A percentile compares a stretch with the other conserved stretches of the same genome.
Conservation (phyloP, 139 green algal genomes). For the Picochlorum sp. region DNA sequence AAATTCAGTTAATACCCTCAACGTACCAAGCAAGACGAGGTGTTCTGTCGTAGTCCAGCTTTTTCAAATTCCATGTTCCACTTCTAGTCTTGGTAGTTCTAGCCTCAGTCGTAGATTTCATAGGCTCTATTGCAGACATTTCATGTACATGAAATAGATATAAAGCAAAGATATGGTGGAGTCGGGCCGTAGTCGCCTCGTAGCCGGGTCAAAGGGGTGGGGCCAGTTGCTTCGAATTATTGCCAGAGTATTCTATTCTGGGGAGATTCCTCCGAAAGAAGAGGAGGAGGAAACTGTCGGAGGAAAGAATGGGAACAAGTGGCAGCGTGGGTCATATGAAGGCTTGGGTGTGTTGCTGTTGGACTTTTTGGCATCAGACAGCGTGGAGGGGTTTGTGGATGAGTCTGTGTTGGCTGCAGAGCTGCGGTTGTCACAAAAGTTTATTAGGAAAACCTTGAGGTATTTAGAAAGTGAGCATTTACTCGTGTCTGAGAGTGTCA, state of each 20-base stretch:
- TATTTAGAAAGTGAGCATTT: slow-evolving; percentile 29
- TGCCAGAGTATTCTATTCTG: slow-evolving; percentile 21
- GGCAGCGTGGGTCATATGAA: slow-evolving; percentile 14
- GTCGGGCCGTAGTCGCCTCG: not conserved
- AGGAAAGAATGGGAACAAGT: not conserved
- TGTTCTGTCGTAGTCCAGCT: too few species aligned
- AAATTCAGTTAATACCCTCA: too few species aligned
- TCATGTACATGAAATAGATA: too few species aligned
- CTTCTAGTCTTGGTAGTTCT: too few species aligned
- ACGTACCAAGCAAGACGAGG: too few species aligned
- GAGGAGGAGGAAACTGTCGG: not conserved
- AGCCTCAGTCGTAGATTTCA: too few species aligned
- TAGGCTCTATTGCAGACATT: too few species aligned
- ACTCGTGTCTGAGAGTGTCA: slow-evolving; percentile 14
- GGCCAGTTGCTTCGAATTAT: slow-evolving; percentile 18
- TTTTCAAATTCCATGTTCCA: too few species aligned
- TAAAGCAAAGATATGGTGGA: not conserved
- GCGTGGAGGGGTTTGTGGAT: slow-evolving; percentile 23
- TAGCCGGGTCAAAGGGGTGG: slow-evolving; percentile 14
- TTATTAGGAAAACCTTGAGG: slow-evolving; percentile 22
- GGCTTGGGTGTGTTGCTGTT: slow-evolving; percentile 25
- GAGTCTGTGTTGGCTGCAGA: slow-evolving; percentile 3
- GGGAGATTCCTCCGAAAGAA: slow-evolving; percentile 15
- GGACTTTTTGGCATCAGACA: slow-evolving; percentile 19
- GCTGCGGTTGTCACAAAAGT: slow-evolving; percentile 18